Percentiles rank a stretch among this genome's conserved stretches.
Conservation (phyloP, 2,329 filamentous ascomycete species). For the Lachnellula subtilissima region DNA sequence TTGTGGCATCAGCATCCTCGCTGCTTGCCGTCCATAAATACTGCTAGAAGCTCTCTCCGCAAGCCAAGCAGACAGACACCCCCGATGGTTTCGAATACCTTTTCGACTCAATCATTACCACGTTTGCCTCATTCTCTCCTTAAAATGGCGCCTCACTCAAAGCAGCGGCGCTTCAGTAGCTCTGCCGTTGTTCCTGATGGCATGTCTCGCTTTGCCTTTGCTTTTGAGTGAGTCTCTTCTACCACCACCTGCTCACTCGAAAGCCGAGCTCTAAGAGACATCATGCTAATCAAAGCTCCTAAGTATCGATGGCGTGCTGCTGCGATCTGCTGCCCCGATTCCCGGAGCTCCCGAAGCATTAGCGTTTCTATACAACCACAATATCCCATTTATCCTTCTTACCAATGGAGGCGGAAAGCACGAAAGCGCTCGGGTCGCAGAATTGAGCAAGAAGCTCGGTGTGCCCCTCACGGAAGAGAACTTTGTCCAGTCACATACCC, state of each 20-base stretch:
- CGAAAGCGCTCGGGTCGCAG: slow-evolving; percentile 67
- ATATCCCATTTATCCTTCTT: slow-evolving; percentile 87
- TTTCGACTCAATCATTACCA: not conserved
- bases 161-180: not conserved
- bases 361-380: slow-evolving; percentile 63
- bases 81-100: not conserved
- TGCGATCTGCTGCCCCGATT: slow-evolving; percentile 74
- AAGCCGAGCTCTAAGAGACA: not conserved
- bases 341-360: slow-evolving; percentile 74
- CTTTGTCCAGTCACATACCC: slow-evolving; percentile 89
- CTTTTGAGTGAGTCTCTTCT: slow-evolving; percentile 45
- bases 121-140: not conserved
- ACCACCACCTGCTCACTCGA: no score
- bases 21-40: not conserved
- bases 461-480: slow-evolving; percentile 61
- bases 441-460: slow-evolving; percentile 62
- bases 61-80: not conserved
- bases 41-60: not conserved
- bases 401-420: slow-evolving; percentile 92
- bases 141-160: not conserved
- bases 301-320: slow-evolving; percentile 83
- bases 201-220: slow-evolving; percentile 45
- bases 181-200: not conserved
- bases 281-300: slow-evolving; percentile 5
- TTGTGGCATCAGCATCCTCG: not conserved